A percentile compares a stretch with the other conserved stretches of the same genome.
phyloP scores from a whole-genome alignment of 352 stramenopile species.

The Pythium pyrilobum region DNA sequence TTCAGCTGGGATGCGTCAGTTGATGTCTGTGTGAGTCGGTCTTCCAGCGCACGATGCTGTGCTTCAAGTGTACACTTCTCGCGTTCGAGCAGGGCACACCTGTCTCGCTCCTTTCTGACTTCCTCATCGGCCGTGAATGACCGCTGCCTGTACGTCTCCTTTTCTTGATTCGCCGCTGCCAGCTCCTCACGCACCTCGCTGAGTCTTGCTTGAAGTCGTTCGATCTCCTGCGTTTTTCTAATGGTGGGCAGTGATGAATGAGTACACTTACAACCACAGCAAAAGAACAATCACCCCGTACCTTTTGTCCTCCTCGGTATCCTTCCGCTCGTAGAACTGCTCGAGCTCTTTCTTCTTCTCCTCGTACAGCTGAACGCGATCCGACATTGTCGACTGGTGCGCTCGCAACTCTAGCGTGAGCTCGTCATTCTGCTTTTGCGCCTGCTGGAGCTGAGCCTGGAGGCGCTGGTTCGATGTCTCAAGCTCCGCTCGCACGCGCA shows the following conservation, averaged over 20 bases:
- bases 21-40: constrained; percentile 24
- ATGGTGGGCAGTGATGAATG: too few relatives aligned
- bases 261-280: too few relatives aligned
- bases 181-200: constrained; percentile 47
- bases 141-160: constrained; percentile 41
- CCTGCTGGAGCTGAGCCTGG: constrained; percentile 45
- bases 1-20: constrained; percentile 48
- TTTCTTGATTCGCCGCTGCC: constrained; percentile 38
- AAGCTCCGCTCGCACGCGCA: constrained; percentile 12
- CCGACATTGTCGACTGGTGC: constrained; percentile 36
- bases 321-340: constrained; percentile 54
- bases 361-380: constrained; percentile 50
- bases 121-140: constrained; percentile 34
- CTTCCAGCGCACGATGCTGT: constrained; percentile 49
- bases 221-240: constrained; percentile 47
- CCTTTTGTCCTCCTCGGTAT: constrained; percentile 44
- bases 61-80: constrained; percentile 61
- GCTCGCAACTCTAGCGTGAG: constrained; percentile 53
- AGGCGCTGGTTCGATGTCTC: constrained; percentile 31
- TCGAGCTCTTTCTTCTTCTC: constrained; percentile 65
- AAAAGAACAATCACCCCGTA: too few relatives aligned
- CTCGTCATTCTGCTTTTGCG: constrained; percentile 51
- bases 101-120: constrained; percentile 47
- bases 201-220: constrained; percentile 45
- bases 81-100: constrained; percentile 44